Evolutionary conservation across 2,329 filamentous ascomycete genomes (phyloP), one percentile per base, ranked within the genome.

Genomic region (Pyrenophora tritici-repentis): DNA sequence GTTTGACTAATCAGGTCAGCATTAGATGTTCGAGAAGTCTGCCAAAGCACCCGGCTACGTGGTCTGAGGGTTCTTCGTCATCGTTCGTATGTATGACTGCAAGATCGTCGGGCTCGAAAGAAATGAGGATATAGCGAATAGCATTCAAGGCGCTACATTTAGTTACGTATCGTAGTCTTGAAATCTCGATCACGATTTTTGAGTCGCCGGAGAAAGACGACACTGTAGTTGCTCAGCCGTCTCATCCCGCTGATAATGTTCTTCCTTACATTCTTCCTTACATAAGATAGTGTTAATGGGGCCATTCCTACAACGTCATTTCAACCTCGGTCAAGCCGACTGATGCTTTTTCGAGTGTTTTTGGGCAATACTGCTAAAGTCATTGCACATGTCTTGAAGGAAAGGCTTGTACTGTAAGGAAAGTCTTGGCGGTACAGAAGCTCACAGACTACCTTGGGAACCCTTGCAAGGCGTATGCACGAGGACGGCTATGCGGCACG

Each of bases 381-480:
- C 2, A 2, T 24, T 24, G 8, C 22, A 9, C 22, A 24, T 24
- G 8, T 9, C 22, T 9, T 24, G 22, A 9, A 24, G 22, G 22
- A 2, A 9, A 24, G 22, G 22, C 22, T 24, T 24, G 8, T 24
- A 4, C 22, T 29, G 10, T 29, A 3, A 29, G 9, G 13, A 29
- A n/a, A 20, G 37, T n/a, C 31, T 29, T 29, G 6, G 32, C 32
- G 13, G n/a, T 13, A 29, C 37, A 33, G 45, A 51, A 51, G 48
- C 48, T 42, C 18, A 18, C 29, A 18, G 37, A 18, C 6, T 37
- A 18, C 18, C 48, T 42, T 18, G 48, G 48, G 42, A 46, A 36
- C 20, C 32, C 44, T 42, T 47, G 37, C 18, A 38, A 47, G 26
- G 48, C 48, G 47, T 51, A 17, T 13, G 31, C 47, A 29, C 34